phyloP scores from a whole-genome alignment of 768 basidiomycete genomes.

The Xerocomellus chrysenteron region DNA sequence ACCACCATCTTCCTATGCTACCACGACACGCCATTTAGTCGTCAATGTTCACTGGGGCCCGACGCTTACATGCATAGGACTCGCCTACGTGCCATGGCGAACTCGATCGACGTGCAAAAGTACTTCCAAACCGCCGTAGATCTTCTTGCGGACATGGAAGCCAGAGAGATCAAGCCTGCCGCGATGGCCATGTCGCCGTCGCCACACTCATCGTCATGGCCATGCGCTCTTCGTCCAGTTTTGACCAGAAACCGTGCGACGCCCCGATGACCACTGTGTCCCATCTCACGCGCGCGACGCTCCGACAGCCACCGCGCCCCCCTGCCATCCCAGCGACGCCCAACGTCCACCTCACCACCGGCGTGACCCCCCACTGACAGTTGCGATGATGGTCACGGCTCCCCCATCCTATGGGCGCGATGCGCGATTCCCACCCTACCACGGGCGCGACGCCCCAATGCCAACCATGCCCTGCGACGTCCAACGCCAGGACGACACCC shows the following conservation, averaged over 20 bases:
- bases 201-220: slow-evolving; percentile 59
- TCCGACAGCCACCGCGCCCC: no score
- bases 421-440: no score
- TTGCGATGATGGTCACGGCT: no score
- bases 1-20: slow-evolving; percentile 14
- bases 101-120: slow-evolving; percentile 45
- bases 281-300: no score
- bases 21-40: slow-evolving; percentile 17
- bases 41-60: slow-evolving; percentile 42
- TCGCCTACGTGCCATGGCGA: slow-evolving; percentile 48
- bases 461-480: no score
- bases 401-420: no score
- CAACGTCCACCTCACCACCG: no score
- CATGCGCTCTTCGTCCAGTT: slow-evolving; percentile 59
- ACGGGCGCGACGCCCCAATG: no score
- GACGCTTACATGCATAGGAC: slow-evolving; percentile 54
- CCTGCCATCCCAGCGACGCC: no score
- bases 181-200: slow-evolving; percentile 42
- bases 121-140: slow-evolving; percentile 47
- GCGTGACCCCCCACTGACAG: no score
- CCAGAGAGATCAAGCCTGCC: slow-evolving; percentile 41
- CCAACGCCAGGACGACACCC: no score
- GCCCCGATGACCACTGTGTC: no score
- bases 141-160: slow-evolving; percentile 67
- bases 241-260: slow-evolving; percentile 25